Percentiles rank a stretch among this genome's conserved stretches.
These are phyloP conservation scores for Sinapis alba DNA, from an alignment of 441 rosid genomes.

Conservation along the genomic window DNA sequence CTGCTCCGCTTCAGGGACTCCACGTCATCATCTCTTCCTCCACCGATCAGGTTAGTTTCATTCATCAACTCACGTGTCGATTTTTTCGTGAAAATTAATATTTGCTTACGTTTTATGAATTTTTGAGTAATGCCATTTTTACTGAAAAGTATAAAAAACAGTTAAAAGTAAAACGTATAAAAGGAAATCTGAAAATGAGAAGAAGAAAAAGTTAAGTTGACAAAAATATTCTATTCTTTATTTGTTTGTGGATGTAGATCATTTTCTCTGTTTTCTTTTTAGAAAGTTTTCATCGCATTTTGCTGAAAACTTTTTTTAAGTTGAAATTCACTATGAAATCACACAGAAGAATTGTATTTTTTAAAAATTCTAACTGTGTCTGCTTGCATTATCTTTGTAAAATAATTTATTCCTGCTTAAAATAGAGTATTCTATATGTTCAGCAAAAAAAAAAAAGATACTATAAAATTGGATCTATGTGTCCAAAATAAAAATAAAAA, in stretches of 20 bases:
- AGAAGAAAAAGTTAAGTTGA: neutral
- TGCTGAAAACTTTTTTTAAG: neutral
- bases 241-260: neutral
- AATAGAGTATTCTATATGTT: neutral
- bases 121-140: constrained; percentile 5
- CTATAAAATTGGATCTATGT: neutral
- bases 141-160: neutral
- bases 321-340: neutral
- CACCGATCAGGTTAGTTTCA: constrained; percentile 45
- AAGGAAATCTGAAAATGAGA: neutral
- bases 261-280: neutral
- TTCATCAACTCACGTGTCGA: neutral
- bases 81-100: neutral
- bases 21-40: constrained; percentile 49
- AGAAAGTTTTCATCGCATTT: neutral
- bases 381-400: neutral
- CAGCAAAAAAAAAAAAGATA: neutral
- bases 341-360: neutral
- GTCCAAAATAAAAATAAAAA: too few species aligned
- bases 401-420: neutral
- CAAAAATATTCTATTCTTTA: neutral
- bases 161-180: neutral
- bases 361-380: neutral
- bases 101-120: neutral
- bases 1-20: constrained; percentile 48